phyloP scores from a whole-genome alignment of 139 green algal genomes.

The Tetraselmis chui region DNA sequence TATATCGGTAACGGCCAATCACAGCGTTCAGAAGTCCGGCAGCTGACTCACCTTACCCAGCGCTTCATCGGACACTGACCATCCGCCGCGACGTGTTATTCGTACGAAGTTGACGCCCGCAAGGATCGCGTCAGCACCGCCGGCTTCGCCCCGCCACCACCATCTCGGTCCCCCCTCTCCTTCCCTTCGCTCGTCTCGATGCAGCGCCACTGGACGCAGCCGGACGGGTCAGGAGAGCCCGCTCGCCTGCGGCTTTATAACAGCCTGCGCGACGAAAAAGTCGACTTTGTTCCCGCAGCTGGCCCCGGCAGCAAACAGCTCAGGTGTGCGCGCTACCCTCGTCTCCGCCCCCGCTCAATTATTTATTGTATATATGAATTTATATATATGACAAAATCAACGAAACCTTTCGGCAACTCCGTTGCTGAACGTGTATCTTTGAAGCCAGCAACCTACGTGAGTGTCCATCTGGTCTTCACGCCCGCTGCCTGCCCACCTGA shows the following conservation, averaged over 20 bases:
- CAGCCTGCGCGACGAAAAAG: slow-evolving; percentile 75
- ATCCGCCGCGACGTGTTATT: too few relatives aligned
- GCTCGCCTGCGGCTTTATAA: slow-evolving; percentile 67
- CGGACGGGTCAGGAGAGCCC: not conserved
- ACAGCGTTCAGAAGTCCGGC: too few relatives aligned
- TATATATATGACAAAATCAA: not conserved
- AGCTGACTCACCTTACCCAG: too few relatives aligned
- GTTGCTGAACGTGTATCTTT: not conserved
- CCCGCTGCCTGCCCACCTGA: too few relatives aligned
- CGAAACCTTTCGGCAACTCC: not conserved
- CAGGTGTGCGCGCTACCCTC: not conserved
- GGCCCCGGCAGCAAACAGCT: slow-evolving; percentile 44
- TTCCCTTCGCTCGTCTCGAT: not conserved
- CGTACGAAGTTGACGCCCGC: too few relatives aligned
- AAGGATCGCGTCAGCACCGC: too few relatives aligned
- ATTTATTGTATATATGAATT: not conserved
- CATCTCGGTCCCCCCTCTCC: not conserved
- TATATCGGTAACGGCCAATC: too few relatives aligned
- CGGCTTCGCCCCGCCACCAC: too few relatives aligned
- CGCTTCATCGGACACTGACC: too few relatives aligned
- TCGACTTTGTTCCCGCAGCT: slow-evolving; percentile 65
- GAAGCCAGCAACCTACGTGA: slow-evolving; percentile 22
- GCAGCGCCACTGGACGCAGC: not conserved
- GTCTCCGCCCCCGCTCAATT: not conserved
- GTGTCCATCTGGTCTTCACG: too few relatives aligned